Evolutionary conservation across 2,329 filamentous ascomycete species (phyloP), one percentile per base, ranked within the genome.

Genomic region (Reticulascus tulasneorum): DNA sequence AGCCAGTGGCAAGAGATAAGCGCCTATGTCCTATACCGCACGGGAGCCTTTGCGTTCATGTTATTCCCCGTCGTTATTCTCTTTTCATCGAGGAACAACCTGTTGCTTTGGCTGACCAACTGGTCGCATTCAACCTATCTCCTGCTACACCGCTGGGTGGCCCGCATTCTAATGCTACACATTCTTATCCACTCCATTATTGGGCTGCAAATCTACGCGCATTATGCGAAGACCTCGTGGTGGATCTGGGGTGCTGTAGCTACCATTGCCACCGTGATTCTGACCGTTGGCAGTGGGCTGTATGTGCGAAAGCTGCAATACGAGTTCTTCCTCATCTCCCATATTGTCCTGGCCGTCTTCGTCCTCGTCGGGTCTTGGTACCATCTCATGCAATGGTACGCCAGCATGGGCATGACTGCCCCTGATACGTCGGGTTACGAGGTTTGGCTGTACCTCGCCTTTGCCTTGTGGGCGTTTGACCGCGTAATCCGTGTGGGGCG

Each of bases 61-160:
- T 42, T 60, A 28, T 19, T 60, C 0, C 55, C 60, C 1, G 40
- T 68, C 0, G 23, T 62, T 1, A 45, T 68, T 10, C 52, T 70
- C 3, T 66, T 60, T 38, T 49, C 60, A 2, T 47, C 55, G 2
- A 50, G 67, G 4, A 69, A 71, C 46, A 67, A 67, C 39, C 18
- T 69, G 7, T 51, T 67, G 1, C 52, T 66, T 1, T 62, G 54
- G 52, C 23, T 66, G 2, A 69, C 66, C 4, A 54, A 64, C 42
- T 71, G 66, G 64, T 57, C 52, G 1, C 60, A 68, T 34, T 55
- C 57, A 1, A 71, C 68, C 1, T 69, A 53, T 42, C 29, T 70
- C 9, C 35, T 69, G 1, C 47, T 71, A 5, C 68, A 73, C 46
- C 63, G 66, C 9, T 71, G 64, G 63, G 50, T 65, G 2, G 66